These are phyloP conservation scores for Ophiostoma sp. DNA, from an alignment of 2,329 filamentous ascomycete genomes.

Conservation along the genomic window DNA sequence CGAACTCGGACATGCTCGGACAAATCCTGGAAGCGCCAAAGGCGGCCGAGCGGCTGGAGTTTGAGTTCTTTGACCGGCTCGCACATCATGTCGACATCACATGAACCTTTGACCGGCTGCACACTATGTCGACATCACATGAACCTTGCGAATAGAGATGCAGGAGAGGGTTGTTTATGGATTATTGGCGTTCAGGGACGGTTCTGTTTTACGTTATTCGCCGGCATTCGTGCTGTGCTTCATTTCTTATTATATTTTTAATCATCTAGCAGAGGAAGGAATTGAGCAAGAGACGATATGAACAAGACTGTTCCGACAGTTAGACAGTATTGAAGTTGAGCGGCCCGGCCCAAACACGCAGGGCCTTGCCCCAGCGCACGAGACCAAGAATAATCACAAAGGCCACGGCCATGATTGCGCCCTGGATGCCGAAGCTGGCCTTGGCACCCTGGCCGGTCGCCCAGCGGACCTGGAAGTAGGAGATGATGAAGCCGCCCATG, in stretches of 20 bases:
- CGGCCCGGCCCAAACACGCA: conserved; percentile 33
- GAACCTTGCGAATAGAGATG: too few species aligned
- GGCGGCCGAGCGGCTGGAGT: not conserved
- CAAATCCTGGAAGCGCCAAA: not conserved
- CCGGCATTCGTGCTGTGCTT: too few species aligned
- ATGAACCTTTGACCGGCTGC: too few species aligned
- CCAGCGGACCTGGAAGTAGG: conserved; percentile 50
- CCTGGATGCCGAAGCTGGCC: conserved; percentile 44
- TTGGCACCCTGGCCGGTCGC: conserved; percentile 40
- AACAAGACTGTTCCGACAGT: not conserved
- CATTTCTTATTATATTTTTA: too few species aligned
- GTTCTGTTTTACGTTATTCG: too few species aligned
- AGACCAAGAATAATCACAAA: conserved; percentile 30
- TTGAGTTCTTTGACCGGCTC: not conserved
- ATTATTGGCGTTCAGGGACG: too few species aligned
- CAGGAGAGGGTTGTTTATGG: too few species aligned
- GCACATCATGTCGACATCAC: not conserved
- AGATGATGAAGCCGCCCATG: conserved; percentile 43
- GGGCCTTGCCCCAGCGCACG: conserved; percentile 31
- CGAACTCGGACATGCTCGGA: not conserved
- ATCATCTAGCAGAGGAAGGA: too few species aligned
- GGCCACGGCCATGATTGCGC: conserved; percentile 34
- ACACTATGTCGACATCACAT: too few species aligned
- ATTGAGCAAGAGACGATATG: not conserved
- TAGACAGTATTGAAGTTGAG: conserved; percentile 28